These are phyloP conservation scores for Verticillium zaregamsianum DNA, from an alignment of 2,329 filamentous ascomycete species.

Conservation along the genomic window DNA sequence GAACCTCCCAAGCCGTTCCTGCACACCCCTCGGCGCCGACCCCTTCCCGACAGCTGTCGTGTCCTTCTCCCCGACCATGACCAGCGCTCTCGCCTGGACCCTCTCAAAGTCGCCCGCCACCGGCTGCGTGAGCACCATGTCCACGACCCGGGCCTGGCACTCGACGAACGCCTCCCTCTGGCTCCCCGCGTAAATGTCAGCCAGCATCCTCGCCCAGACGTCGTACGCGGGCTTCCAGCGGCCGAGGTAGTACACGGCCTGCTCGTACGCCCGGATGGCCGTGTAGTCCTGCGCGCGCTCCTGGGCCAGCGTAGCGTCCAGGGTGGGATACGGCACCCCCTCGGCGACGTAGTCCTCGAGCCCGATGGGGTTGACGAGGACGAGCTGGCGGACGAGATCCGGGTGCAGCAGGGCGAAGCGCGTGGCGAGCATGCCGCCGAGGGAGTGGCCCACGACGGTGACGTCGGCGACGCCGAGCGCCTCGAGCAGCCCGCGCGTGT, in stretches of 20 bases:
- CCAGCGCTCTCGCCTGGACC: conserved; percentile 38
- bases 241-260: conserved; percentile 42
- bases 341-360: conserved; percentile 49
- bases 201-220: conserved; percentile 51
- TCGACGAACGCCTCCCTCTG: conserved; percentile 36
- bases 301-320: conserved; percentile 32
- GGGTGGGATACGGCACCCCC: conserved; percentile 40
- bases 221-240: conserved; percentile 47
- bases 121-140: conserved; percentile 50
- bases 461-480: conserved; percentile 63
- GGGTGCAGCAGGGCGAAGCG: conserved; percentile 50
- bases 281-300: conserved; percentile 37
- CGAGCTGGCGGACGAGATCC: conserved; percentile 32
- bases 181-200: conserved; percentile 44
- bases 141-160: conserved; percentile 47
- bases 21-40: conserved; percentile 41
- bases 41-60: conserved; percentile 51
- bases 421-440: conserved; percentile 74
- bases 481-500: conserved; percentile 43
- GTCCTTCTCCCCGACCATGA: conserved; percentile 48
- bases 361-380: conserved; percentile 48
- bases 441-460: conserved; percentile 80
- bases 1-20: conserved; percentile 43
- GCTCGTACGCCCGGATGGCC: conserved; percentile 41
- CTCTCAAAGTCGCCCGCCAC: conserved; percentile 45